These are phyloP conservation scores for Coemansia guatemalensis DNA, from an alignment of 192 early-diverging fungal genomes.

Conservation along the genomic window DNA sequence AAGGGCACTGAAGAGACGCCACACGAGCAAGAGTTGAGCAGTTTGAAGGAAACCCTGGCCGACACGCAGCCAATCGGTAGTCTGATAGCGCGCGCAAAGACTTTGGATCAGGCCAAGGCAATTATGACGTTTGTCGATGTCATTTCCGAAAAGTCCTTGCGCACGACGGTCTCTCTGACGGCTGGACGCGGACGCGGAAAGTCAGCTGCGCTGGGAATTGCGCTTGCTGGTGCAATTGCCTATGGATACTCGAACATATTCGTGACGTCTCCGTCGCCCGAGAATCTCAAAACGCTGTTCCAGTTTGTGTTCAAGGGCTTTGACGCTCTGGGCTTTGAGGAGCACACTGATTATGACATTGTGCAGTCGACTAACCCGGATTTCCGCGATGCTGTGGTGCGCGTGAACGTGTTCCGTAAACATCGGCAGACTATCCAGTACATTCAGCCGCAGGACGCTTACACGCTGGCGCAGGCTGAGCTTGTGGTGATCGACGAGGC, in stretches of 20 bases:
- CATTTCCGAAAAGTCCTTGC: conserved; percentile 91
- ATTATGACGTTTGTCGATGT: conserved; percentile 96
- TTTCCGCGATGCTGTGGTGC: conserved; percentile 92
- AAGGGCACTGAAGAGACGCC: conserved; percentile 17
- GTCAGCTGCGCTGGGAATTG: conserved; percentile 92
- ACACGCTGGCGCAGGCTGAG: conserved; percentile 93
- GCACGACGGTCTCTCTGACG: conserved; percentile 89
- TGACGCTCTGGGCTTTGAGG: conserved; percentile 96
- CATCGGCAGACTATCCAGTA: conserved; percentile 98
- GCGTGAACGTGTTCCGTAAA: conserved; percentile 94
- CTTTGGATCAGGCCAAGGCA: conserved; percentile 96
- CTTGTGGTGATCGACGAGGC: conserved; percentile 98
- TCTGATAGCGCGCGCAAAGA: conserved; percentile 75
- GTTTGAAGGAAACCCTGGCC: conserved; percentile 81
- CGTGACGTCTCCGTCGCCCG: conserved; percentile 94
- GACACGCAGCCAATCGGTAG: conserved; percentile 91
- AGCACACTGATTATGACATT: conserved; percentile 98
- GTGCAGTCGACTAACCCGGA: conserved; percentile 96
- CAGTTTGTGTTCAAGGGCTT: conserved; percentile 98
- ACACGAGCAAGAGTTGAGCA: conserved; percentile 65
- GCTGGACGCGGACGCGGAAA: conserved; percentile 97
- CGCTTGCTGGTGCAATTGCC: conserved; percentile 93
- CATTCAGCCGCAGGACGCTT: conserved; percentile 94
- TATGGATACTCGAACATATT: conserved; percentile 99
- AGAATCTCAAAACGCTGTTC: conserved; percentile 98